Evolutionary conservation across 2,329 filamentous ascomycete genomes (phyloP).

Genomic region (Phaeosphaeriaceae sp.): DNA sequence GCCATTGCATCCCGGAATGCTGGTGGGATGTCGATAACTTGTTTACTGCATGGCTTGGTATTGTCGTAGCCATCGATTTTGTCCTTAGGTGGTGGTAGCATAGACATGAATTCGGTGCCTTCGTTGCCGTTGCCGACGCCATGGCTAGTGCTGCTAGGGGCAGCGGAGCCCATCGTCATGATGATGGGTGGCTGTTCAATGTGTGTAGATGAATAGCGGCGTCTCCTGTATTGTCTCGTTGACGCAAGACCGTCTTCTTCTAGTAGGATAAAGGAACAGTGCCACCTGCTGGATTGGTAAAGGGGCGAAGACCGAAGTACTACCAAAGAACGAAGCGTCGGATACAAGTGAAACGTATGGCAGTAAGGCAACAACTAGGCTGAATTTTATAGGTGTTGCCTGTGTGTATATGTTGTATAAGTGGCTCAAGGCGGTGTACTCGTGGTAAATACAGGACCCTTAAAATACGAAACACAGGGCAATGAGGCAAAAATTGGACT

Average conservation of each 20-base stretch:
- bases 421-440: no score
- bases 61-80: conserved; percentile 47
- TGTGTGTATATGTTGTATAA: no score
- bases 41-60: conserved; percentile 39
- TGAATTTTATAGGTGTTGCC: no score
- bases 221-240: neutral
- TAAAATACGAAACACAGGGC: conserved; percentile 1
- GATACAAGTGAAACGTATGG: no score
- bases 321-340: no score
- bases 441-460: neutral
- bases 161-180: conserved; percentile 30
- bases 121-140: conserved; percentile 22
- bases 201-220: neutral
- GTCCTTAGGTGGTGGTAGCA: conserved; percentile 44
- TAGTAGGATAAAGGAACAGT: no score
- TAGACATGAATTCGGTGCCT: conserved; percentile 50
- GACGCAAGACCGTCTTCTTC: no score
- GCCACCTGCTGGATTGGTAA: no score
- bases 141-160: conserved; percentile 19
- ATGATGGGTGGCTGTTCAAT: neutral
- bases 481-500: neutral
- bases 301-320: no score
- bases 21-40: conserved; percentile 48
- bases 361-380: no score
- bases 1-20: conserved; percentile 62